Evolutionary conservation across 202 grass and related monocot species (phyloP).

Genomic region (Digitaria exilis): DNA sequence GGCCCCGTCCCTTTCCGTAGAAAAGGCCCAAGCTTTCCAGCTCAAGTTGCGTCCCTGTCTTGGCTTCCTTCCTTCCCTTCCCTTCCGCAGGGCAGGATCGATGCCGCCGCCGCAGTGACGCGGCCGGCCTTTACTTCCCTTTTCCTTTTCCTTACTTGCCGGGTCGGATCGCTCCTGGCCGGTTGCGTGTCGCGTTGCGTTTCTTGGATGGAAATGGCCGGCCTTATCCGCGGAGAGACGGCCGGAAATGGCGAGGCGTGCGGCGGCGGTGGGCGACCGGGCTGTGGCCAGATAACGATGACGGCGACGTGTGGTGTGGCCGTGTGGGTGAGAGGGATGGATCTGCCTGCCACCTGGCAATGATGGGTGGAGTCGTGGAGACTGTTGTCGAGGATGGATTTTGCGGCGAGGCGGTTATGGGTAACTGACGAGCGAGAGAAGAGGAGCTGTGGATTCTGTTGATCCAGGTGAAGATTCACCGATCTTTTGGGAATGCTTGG

Average conservation of each 20-base stretch:
- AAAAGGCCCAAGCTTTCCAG: constrained; percentile 33
- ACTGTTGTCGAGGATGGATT: neutral
- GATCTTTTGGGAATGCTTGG: no score
- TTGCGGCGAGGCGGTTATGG: neutral
- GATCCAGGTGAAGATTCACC: neutral
- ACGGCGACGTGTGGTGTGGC: neutral
- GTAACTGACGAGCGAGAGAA: constrained; percentile 14
- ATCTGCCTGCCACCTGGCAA: neutral
- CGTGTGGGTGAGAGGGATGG: neutral
- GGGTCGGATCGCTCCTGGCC: constrained; percentile 30
- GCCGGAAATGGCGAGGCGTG: constrained; percentile 21
- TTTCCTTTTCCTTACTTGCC: constrained; percentile 31
- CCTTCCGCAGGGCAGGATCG: neutral
- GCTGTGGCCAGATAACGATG: constrained; percentile 11
- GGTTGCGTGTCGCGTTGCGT: constrained; percentile 30
- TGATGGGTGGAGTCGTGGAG: neutral
- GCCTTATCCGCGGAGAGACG: constrained; percentile 33
- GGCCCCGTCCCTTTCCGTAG: constrained; percentile 32
- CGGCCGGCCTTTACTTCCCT: constrained; percentile 12
- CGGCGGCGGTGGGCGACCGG: neutral
- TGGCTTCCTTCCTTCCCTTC: constrained; percentile 25
- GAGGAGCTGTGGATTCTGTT: neutral
- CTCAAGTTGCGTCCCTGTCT: constrained; percentile 28
- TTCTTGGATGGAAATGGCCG: neutral
- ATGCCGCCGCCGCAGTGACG: constrained; percentile 27